These are phyloP conservation scores for Suillus brevipes DNA, from an alignment of 768 basidiomycete species.

Conservation along the genomic window DNA sequence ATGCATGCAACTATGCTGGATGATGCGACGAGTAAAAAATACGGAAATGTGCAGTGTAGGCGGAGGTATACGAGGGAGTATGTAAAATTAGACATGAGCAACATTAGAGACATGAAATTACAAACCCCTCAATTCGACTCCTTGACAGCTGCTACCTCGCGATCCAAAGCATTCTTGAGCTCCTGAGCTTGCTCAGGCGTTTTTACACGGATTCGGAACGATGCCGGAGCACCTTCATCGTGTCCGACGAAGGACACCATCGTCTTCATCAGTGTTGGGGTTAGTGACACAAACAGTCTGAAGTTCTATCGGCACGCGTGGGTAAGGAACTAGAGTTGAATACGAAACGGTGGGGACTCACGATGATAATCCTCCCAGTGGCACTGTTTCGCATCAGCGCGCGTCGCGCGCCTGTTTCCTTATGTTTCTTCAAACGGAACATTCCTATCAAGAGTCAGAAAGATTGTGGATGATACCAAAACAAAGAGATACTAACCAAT, in stretches of 20 bases:
- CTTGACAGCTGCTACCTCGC: slow-evolving; percentile 56
- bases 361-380: slow-evolving; percentile 74
- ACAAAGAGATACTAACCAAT: slow-evolving; percentile 47
- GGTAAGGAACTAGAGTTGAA: not conserved
- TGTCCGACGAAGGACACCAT: slow-evolving; percentile 69
- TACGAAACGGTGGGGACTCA: slow-evolving; percentile 37
- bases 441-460: slow-evolving; percentile 46
- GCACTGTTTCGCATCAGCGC: slow-evolving; percentile 70
- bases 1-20: slow-evolving; percentile 5
- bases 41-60: not conserved
- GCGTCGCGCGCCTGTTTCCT: slow-evolving; percentile 55
- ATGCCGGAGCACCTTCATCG: slow-evolving; percentile 52
- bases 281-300: slow-evolving; percentile 59
- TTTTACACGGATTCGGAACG: slow-evolving; percentile 63
- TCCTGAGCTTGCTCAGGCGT: slow-evolving; percentile 57
- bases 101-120: not conserved
- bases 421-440: slow-evolving; percentile 74
- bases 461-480: not conserved
- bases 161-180: slow-evolving; percentile 59
- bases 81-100: not conserved
- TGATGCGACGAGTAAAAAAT: not conserved
- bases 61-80: not conserved
- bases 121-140: not conserved
- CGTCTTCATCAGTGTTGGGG: slow-evolving; percentile 52
- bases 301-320: slow-evolving; percentile 60